A percentile compares a stretch with the other conserved stretches of the same genome.
These are phyloP conservation scores for Alternaria angustiovoidea DNA, from an alignment of 2,329 filamentous ascomycete genomes.

Conservation along the genomic window DNA sequence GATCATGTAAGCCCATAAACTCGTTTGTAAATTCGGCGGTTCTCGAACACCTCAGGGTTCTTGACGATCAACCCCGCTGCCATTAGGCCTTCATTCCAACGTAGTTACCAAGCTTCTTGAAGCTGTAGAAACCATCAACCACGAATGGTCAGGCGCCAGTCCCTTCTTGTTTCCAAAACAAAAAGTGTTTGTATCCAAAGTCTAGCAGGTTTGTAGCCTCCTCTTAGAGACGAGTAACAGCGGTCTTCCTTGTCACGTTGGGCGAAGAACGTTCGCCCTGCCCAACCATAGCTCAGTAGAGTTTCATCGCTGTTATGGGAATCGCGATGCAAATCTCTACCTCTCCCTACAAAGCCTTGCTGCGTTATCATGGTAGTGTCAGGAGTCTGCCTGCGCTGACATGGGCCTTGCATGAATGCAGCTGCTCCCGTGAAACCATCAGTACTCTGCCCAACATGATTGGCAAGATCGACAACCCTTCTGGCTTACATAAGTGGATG, in stretches of 20 bases:
- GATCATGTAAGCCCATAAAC: conserved; percentile 18
- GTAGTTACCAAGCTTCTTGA: not conserved
- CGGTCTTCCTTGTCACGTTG: conserved; percentile 12
- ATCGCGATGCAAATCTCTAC: conserved; percentile 3
- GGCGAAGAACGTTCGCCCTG: not conserved
- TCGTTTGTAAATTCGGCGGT: conserved; percentile 7
- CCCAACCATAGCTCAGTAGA: not conserved
- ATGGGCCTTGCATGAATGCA: not conserved
- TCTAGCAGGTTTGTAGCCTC: not conserved
- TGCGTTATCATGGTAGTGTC: not conserved
- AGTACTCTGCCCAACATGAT: conserved; percentile 1
- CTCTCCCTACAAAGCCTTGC: not conserved
- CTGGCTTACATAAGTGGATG: conserved; percentile 13
- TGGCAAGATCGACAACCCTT: conserved; percentile 5
- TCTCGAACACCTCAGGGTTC: conserved; percentile 10
- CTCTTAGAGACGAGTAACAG: not conserved
- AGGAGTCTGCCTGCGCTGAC: conserved; percentile 1
- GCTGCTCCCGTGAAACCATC: conserved; percentile 4
- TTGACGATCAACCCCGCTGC: conserved; percentile 3
- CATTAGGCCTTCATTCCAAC: not conserved
- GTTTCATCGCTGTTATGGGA: not conserved
- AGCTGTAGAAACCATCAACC: not conserved
- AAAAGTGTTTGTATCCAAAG: not conserved
- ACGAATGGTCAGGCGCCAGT: not conserved
- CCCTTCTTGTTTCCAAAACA: not conserved